Conservation (phyloP, 2,329 filamentous ascomycete species). For the Ceratocystis ficicola region DNA sequence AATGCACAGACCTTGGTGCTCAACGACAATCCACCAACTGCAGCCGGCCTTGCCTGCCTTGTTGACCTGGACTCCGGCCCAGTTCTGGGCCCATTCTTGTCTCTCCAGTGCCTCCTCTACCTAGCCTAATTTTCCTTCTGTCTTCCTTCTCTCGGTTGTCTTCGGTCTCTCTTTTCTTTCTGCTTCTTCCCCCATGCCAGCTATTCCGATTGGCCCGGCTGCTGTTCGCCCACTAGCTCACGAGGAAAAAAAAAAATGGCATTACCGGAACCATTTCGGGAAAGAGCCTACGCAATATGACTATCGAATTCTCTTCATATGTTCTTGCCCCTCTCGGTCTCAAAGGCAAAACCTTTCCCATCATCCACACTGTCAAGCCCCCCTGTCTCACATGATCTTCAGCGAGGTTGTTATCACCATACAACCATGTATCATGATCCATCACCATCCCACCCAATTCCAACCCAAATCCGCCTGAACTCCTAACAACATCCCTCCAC, state of each 20-base stretch:
- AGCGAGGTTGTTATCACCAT: no score
- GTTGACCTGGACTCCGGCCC: neutral
- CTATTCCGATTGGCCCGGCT: constrained; percentile 1
- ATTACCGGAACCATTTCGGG: neutral
- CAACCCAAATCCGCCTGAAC: neutral
- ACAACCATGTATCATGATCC: no score
- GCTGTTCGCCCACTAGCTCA: neutral
- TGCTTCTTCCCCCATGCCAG: neutral
- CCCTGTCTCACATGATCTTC: no score
- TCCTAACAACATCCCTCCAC: neutral
- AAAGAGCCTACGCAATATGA: neutral
- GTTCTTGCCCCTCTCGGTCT: no score
- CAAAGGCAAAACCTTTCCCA: no score
- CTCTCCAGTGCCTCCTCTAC: neutral
- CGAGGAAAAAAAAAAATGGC: neutral
- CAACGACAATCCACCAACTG: neutral
- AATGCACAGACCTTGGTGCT: constrained; percentile 3
- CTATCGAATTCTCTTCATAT: no score
- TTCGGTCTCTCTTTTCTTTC: neutral
- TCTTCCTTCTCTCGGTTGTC: neutral
- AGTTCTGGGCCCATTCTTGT: neutral
- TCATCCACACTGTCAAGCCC: no score
- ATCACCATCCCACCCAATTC: no score
- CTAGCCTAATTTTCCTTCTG: neutral
- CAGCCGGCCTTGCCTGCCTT: neutral